These are phyloP conservation scores for Solanum dulcamara DNA, from an alignment of 257 asterid species.

Conservation along the genomic window DNA sequence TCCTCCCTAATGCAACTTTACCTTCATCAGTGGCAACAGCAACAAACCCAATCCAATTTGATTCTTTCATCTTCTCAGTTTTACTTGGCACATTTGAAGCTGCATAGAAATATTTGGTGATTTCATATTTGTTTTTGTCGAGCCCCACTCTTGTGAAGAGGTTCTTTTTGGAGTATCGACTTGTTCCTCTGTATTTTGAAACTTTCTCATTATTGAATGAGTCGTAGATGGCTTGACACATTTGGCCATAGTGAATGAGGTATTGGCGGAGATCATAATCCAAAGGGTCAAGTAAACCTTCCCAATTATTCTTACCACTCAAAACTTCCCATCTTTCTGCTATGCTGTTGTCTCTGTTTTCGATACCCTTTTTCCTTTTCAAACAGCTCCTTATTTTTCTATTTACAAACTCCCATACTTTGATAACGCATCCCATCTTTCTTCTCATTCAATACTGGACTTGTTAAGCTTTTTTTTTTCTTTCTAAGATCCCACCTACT, in stretches of 20 bases:
- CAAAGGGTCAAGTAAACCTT: constrained; percentile 30
- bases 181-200: constrained; percentile 17
- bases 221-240: constrained; percentile 45
- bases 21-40: constrained; percentile 56
- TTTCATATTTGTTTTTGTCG: constrained; percentile 12
- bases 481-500: background rate
- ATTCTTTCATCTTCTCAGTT: constrained; percentile 8
- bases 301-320: constrained; percentile 38
- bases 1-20: constrained; percentile 35
- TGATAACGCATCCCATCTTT: background rate
- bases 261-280: constrained; percentile 38
- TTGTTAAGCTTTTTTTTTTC: too few species aligned
- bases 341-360: constrained; percentile 9
- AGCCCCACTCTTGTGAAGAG: constrained; percentile 29
- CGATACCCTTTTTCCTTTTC: background rate
- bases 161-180: constrained; percentile 11
- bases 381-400: background rate
- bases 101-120: constrained; percentile 36
- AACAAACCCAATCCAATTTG: constrained; percentile 51
- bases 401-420: background rate
- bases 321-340: constrained; percentile 37
- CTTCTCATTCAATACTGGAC: too few species aligned
- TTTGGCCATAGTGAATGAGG: constrained; percentile 36
- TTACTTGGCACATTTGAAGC: constrained; percentile 16
- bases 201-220: constrained; percentile 22